Evolutionary conservation across 2,329 filamentous ascomycete species (phyloP).

Genomic region (Paramyrothecium roridum): DNA sequence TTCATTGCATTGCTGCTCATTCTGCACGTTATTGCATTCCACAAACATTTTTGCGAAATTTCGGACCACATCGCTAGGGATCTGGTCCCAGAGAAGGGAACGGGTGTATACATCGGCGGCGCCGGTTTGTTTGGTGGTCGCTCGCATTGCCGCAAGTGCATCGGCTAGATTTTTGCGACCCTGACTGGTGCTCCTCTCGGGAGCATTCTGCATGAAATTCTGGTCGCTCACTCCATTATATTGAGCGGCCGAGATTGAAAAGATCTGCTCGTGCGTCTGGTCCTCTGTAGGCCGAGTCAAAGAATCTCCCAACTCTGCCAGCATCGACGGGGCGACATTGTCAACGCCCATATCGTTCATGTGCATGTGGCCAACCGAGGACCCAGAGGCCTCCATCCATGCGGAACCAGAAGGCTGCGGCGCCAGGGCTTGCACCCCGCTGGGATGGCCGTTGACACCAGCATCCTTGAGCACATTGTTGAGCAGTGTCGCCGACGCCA

Average conservation of each 20-base stretch:
- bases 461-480: slow-evolving; percentile 81
- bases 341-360: slow-evolving; percentile 37
- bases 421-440: slow-evolving; percentile 41
- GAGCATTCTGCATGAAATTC: slow-evolving; percentile 62
- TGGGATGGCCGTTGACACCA: slow-evolving; percentile 49
- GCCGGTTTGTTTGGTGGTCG: slow-evolving; percentile 61
- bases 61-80: slow-evolving; percentile 85
- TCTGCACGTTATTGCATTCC: slow-evolving; percentile 58
- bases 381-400: slow-evolving; percentile 37
- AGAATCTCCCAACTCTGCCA: slow-evolving; percentile 64
- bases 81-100: slow-evolving; percentile 90
- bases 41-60: slow-evolving; percentile 91
- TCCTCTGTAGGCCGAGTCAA: slow-evolving; percentile 76
- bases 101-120: slow-evolving; percentile 89
- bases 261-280: slow-evolving; percentile 84
- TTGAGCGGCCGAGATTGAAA: slow-evolving; percentile 79
- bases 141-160: slow-evolving; percentile 75
- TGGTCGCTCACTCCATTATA: slow-evolving; percentile 73
- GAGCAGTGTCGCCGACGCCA: slow-evolving; percentile 72
- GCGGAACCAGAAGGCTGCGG: slow-evolving; percentile 50
- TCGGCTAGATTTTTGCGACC: slow-evolving; percentile 75
- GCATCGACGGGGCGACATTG: slow-evolving; percentile 52
- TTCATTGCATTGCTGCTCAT: slow-evolving; percentile 40
- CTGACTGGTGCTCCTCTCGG: slow-evolving; percentile 54
- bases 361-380: slow-evolving; percentile 33